Percentiles rank a stretch among this genome's conserved stretches.
These are phyloP conservation scores for Starmerella kuoi DNA, from an alignment of 805 yeast genomes.

Conservation along the genomic window DNA sequence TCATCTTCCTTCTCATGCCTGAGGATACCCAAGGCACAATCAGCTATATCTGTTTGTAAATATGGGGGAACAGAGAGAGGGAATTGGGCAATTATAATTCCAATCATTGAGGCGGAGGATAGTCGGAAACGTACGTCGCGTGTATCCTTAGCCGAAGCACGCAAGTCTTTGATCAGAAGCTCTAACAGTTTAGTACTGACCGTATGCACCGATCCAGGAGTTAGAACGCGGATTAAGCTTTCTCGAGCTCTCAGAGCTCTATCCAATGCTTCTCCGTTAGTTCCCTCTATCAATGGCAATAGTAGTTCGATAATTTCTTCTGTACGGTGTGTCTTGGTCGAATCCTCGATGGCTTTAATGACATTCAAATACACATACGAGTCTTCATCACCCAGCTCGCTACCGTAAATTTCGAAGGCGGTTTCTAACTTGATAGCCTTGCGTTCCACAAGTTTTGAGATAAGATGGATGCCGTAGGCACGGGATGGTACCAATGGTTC, in stretches of 20 bases:
- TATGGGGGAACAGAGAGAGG: constrained; percentile 39
- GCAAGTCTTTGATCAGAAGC: constrained; percentile 10
- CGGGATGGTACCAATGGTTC: constrained; percentile 75
- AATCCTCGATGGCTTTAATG: constrained; percentile 58
- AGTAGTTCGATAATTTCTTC: constrained; percentile 6
- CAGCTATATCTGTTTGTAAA: constrained; percentile 47
- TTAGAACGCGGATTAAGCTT: constrained; percentile 49
- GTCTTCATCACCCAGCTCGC: constrained; percentile 61
- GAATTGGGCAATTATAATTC: constrained; percentile 49
- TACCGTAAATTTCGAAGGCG: constrained; percentile 49
- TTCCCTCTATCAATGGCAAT: constrained; percentile 1
- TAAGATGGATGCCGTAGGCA: constrained; percentile 67
- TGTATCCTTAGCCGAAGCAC: constrained; percentile 9
- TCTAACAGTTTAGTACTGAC: constrained; percentile 32
- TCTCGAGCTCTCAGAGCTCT: constrained; percentile 74
- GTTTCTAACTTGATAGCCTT: constrained; percentile 38
- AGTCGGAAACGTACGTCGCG: constrained; percentile 55
- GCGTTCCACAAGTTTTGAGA: constrained; percentile 43
- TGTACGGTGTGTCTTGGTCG: constrained; percentile 3
- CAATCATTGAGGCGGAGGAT: constrained; percentile 82
- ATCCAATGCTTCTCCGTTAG: constrained; percentile 36
- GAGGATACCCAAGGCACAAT: constrained; percentile 66
- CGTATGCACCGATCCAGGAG: constrained; percentile 23
- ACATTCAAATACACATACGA: constrained; percentile 80
- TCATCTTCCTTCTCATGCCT: constrained; percentile 48